Evolutionary conservation across 139 green algal species (phyloP).

Genomic region (Tetratostichococcus sp.): DNA sequence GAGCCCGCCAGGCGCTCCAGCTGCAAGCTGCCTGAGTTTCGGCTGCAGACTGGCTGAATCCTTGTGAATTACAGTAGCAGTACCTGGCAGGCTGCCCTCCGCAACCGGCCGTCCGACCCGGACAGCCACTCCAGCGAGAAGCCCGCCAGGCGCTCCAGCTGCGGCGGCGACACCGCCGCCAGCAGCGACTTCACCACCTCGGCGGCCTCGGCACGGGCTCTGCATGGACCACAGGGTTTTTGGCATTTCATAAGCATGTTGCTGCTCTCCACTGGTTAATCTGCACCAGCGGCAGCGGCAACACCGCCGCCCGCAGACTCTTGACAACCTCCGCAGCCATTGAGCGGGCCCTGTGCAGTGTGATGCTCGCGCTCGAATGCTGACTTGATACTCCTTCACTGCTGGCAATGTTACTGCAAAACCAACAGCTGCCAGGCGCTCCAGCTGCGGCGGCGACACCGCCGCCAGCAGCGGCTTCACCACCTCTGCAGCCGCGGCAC

Average conservation of each 20-base stretch:
- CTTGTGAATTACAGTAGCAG: background rate
- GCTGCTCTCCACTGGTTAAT: slow-evolving; percentile 20
- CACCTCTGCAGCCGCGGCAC: slow-evolving; percentile 36
- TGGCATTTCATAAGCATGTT: too few relatives aligned
- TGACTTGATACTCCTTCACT: too few relatives aligned
- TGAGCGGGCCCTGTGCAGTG: background rate
- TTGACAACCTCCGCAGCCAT: slow-evolving; percentile 43
- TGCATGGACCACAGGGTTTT: background rate
- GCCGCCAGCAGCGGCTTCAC: slow-evolving; percentile 54
- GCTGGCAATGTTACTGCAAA: too few relatives aligned
- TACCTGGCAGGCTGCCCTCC: slow-evolving; percentile 47
- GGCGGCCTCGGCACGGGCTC: slow-evolving; percentile 27
- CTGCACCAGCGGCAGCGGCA: slow-evolving; percentile 27
- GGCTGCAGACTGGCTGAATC: too few relatives aligned
- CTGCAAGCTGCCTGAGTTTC: too few relatives aligned
- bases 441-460: slow-evolving; percentile 24
- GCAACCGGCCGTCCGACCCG: slow-evolving; percentile 40
- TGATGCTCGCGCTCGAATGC: too few relatives aligned
- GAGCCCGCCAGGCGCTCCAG: slow-evolving; percentile 44
- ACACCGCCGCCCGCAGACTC: slow-evolving; percentile 50
- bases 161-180: slow-evolving; percentile 21
- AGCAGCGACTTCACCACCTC: slow-evolving; percentile 55
- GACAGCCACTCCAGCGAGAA: slow-evolving; percentile 55
- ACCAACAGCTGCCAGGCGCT: slow-evolving; percentile 28
- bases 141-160: slow-evolving; percentile 37